Evolutionary conservation across 1,284 basidiomycete species (phyloP), one percentile per base, ranked within the genome.

Genomic region (Taiwanofungus camphoratus): DNA sequence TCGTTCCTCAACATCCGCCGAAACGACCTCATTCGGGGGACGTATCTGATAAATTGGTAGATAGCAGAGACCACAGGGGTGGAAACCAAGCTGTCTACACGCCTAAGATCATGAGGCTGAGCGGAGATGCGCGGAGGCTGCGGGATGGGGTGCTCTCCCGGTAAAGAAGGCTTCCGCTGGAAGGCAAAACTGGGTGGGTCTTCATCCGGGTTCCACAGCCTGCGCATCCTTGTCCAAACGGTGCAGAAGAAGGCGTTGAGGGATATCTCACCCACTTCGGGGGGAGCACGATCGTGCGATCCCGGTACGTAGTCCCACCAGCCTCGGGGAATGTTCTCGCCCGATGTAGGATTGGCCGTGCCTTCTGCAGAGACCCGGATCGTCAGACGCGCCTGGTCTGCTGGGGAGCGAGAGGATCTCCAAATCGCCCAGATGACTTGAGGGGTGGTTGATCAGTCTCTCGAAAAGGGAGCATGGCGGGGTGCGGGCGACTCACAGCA

Each of bases 401-500:
- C 67, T 8, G 74, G 66, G 3, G 72, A 70, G 11, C 68, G 64
- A 22, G 70, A 71, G 6, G 78, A 73, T 54, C 68, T 74, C 68
- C 73, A 77, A 23, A 76, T 72, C 4, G 78, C 77, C 55, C 69
- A 74, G 12, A 78, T 41, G 49, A 83, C 80, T 83, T 21, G 5
- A 39, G 30, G 9, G 9, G n/a, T 23, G 23, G 32, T 41, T 21
- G 23, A 22, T 27, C 11, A 21, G 19, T 12, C 21, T 39, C 9
- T 21, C 5, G n/a, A 43, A 22, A 18, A 36, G 36, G 15, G 29
- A 12, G 19, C 7, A 24, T 23, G 34, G 13, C 3, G 30, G 32
- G 26, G 38, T 19, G n/a, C 31, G 42, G 22, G 20, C 29, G 20
- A 69, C 79, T 56, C 52, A 82, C 80, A 82, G 56, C 80, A 82